Evolutionary conservation across 2,329 filamentous ascomycete genomes (phyloP).

Genomic region (Sporothrix brasiliensis): DNA sequence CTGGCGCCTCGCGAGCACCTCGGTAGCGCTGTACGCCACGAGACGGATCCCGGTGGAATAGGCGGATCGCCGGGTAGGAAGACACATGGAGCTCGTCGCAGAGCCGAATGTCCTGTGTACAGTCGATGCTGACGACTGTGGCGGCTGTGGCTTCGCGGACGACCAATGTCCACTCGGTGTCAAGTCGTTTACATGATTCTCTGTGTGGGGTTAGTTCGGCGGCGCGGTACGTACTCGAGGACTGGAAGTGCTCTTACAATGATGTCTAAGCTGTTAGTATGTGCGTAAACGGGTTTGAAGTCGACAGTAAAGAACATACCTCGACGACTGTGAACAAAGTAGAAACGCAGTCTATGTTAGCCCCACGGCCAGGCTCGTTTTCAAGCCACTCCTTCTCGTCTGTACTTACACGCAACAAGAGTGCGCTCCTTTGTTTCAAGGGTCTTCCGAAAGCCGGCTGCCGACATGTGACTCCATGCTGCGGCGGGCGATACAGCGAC

Average conservation of each 20-base stretch:
- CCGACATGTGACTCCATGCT: constrained; percentile 38
- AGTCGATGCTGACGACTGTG: constrained; percentile 48
- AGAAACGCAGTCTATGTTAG: background rate
- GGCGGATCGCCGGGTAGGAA: constrained; percentile 53
- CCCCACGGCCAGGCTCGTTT: too few species aligned
- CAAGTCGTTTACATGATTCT: constrained; percentile 42
- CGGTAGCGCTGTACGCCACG: constrained; percentile 46
- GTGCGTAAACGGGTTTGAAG: background rate
- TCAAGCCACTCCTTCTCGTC: background rate
- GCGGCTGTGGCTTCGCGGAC: constrained; percentile 32
- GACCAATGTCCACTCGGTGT: constrained; percentile 44
- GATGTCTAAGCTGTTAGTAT: constrained; percentile 28
- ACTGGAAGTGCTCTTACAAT: constrained; percentile 28
- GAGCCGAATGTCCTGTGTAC: constrained; percentile 42
- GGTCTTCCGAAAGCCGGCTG: constrained; percentile 27
- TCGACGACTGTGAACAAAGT: constrained; percentile 32
- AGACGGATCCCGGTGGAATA: constrained; percentile 44
- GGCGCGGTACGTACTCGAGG: background rate
- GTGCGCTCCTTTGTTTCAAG: constrained; percentile 36
- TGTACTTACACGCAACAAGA: constrained; percentile 43
- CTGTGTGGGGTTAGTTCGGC: constrained; percentile 35
- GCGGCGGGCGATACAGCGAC: background rate
- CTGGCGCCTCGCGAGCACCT: constrained; percentile 47
- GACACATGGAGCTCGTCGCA: constrained; percentile 49
- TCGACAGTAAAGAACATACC: constrained; percentile 17